Conservation (phyloP, 1,284 basidiomycete genomes). For the Takashimella koratensis region DNA sequence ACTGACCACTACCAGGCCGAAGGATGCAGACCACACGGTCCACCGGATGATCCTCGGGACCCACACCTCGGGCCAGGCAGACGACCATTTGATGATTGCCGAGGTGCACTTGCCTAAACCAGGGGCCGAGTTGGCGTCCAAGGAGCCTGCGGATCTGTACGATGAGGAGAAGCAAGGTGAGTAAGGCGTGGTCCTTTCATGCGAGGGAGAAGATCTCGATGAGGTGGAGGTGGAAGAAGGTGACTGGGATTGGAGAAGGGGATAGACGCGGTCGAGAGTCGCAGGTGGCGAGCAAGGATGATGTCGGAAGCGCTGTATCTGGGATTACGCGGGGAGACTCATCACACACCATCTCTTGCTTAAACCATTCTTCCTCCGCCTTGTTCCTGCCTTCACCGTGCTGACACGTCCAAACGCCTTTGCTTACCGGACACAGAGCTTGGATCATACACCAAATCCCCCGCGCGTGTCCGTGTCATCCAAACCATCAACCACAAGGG, state of each 20-base stretch:
- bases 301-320: no score
- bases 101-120: conserved; percentile 88
- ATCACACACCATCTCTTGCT: no score
- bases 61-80: conserved; percentile 91
- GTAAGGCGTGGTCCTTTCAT: conserved; percentile 13
- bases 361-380: no score
- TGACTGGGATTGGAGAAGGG: no score
- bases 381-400: no score
- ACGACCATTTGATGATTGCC: conserved; percentile 96
- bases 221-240: no score
- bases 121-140: conserved; percentile 52
- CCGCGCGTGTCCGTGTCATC: conserved; percentile 78
- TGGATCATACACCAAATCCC: conserved; percentile 72
- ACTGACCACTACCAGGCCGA: conserved; percentile 51
- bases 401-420: no score
- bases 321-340: no score
- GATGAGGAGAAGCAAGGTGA: conserved; percentile 81
- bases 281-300: no score
- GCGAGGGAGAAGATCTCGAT: no score
- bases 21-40: conserved; percentile 84
- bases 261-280: no score
- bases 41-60: conserved; percentile 95
- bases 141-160: conserved; percentile 71
- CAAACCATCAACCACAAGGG: conserved; percentile 95
- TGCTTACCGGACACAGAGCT: conserved; percentile 56